Conservation (phyloP, 1,284 basidiomycete genomes). For the Marasmius fiardii region DNA sequence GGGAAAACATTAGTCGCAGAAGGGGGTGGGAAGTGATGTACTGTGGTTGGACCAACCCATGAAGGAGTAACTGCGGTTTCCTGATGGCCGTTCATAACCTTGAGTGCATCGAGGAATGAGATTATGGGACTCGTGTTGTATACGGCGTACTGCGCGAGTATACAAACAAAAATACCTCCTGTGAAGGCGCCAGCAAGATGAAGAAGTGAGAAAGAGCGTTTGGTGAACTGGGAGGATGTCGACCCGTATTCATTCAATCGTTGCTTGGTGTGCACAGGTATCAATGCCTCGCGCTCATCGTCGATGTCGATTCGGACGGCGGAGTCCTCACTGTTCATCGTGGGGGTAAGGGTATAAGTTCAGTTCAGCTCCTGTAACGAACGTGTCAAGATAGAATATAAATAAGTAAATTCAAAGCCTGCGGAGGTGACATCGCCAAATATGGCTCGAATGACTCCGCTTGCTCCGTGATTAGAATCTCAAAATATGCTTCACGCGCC, state of each 20-base stretch:
- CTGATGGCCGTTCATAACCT: conserved; percentile 1
- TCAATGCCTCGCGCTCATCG: conserved; percentile 32
- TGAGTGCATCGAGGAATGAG: not conserved
- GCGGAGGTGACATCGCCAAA: no score
- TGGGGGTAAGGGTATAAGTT: no score
- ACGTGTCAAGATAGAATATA: no score
- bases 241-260: conserved; percentile 12
- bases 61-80: conserved; percentile 40
- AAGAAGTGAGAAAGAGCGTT: conserved; percentile 26
- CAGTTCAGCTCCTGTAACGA: no score
- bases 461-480: no score
- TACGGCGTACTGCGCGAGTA: conserved; percentile 37
- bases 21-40: conserved; percentile 65
- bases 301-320: no score
- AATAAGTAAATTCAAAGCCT: no score
- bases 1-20: conserved; percentile 69
- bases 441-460: no score
- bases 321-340: no score
- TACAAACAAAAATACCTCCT: conserved; percentile 39
- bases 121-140: conserved; percentile 22
- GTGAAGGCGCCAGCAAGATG: conserved; percentile 42
- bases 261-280: conserved; percentile 26
- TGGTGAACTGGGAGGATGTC: conserved; percentile 13
- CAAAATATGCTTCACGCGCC: no score
- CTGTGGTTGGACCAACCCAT: conserved; percentile 66